Base-by-base conservation (phyloP, 495 filamentous ascomycete species). In the Penicillium samsonianum region DNA sequence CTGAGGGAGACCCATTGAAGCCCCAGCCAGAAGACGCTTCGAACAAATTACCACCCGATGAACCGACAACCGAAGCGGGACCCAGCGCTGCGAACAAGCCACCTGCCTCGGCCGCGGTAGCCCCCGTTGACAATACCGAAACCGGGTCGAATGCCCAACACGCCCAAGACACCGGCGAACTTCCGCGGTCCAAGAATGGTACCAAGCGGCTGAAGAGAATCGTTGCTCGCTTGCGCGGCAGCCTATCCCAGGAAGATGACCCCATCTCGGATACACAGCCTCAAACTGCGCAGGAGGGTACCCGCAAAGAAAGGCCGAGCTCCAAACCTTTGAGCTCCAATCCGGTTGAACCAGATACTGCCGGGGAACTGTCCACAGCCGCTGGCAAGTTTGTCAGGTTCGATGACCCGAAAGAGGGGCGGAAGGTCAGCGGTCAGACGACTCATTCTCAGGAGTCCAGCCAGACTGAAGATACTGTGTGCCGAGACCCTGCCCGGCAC, bases 391-490 rank as follows among this genome's bases (percentile, higher is more conserved):
- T 23, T 14, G 47, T 35, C 23, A 46, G 56, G 11, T 47, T 22
- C 10, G 55, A 55, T 40, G 54, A 51, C 2, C 37, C 40, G 17
- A 16, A 44, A 8, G 65, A 69, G 23, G 33, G 56, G 10, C 64
- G 73, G 20, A 65, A 66, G 37, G 61, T 68, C 37, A 71, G 75
- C 47, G 58, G 63, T 28, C 63, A 66, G 35, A 74, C 66, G 0
- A 53, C 55, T 4, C 44, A 50, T 17, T 75, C 73, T 25, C 63
- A 64, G n/a, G 56, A 69, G 22, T 76, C 76, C 9, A 60, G 61
- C 6, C 46, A 55, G 5, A 75, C 68, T 1, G 65, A 43, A 8
- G 50, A 38, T 16, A 77, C 74, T n/a, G 67, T 77, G 9, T 64
- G 50, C 50, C 72, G 58, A 33, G 63, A 62, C 50, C 65, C 69